Evolutionary conservation across 805 yeast genomes (phyloP).

Genomic region (Saccharomyces mikatae): DNA sequence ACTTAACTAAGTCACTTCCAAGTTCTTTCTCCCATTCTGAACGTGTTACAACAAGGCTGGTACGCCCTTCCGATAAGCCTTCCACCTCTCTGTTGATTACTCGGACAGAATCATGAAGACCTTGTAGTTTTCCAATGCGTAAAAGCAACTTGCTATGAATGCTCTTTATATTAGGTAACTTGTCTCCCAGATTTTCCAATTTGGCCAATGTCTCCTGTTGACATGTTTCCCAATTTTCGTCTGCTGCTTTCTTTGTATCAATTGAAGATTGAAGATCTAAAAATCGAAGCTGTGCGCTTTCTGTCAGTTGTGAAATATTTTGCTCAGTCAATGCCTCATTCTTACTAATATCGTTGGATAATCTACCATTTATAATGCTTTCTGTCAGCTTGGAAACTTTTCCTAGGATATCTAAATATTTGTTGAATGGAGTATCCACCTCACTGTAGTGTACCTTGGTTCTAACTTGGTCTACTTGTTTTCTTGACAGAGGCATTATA

Average conservation of each 20-base stretch:
- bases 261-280: conserved; percentile 20
- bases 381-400: conserved; percentile 15
- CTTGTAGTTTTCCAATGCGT: conserved; percentile 18
- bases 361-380: conserved; percentile 15
- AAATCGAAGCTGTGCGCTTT: conserved; percentile 14
- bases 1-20: conserved; percentile 16
- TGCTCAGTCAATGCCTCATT: conserved; percentile 4
- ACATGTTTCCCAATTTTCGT: conserved; percentile 20
- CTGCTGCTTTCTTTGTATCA: conserved; percentile 19
- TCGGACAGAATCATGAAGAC: conserved; percentile 18
- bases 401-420: conserved; percentile 17
- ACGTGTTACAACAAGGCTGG: conserved; percentile 16
- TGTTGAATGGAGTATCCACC: conserved; percentile 19
- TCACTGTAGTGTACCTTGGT: conserved; percentile 23
- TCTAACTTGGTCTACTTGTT: conserved; percentile 15
- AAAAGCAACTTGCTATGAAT: conserved; percentile 9
- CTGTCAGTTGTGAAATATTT: conserved; percentile 9
- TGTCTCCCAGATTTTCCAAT: conserved; percentile 6
- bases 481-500: conserved; percentile 5
- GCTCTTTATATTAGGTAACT: conserved; percentile 12
- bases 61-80: conserved; percentile 15
- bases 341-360: conserved; percentile 11
- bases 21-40: conserved; percentile 25
- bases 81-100: conserved; percentile 21
- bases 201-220: conserved; percentile 13